phyloP scores from a whole-genome alignment of 2,329 filamentous ascomycete genomes.

The Uncinocarpus reesii region DNA sequence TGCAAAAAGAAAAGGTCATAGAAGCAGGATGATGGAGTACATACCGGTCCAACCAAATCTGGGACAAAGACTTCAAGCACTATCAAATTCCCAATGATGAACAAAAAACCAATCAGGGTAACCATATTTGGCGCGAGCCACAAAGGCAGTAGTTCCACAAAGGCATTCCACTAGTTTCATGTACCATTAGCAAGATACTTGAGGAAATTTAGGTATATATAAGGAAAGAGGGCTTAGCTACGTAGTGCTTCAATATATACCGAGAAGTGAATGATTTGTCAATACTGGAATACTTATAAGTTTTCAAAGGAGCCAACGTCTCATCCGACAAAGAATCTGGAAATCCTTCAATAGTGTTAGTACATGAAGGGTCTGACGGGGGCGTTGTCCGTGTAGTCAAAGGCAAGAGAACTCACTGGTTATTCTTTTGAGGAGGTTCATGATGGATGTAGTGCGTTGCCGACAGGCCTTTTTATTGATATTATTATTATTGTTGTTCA shows the following conservation, averaged over 20 bases:
- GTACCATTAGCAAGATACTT: slow-evolving; percentile 10
- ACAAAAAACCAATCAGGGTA: slow-evolving; percentile 86
- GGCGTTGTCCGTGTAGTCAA: background rate
- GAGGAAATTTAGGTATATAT: background rate
- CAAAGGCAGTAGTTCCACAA: slow-evolving; percentile 81
- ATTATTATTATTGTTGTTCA: background rate
- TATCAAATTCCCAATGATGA: slow-evolving; percentile 75
- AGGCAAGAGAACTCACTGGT: slow-evolving; percentile 1
- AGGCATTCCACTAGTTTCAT: slow-evolving; percentile 85
- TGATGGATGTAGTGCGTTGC: background rate
- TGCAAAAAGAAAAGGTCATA: slow-evolving; percentile 15
- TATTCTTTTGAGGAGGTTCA: slow-evolving; percentile 2
- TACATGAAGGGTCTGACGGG: too few species aligned
- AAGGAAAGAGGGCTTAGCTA: slow-evolving; percentile 42
- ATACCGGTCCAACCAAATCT: slow-evolving; percentile 77
- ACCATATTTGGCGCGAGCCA: slow-evolving; percentile 99
- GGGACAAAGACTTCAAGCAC: slow-evolving; percentile 71
- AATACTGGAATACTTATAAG: slow-evolving; percentile 95
- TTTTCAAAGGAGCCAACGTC: slow-evolving; percentile 78
- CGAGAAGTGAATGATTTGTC: slow-evolving; percentile 90
- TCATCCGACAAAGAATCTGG: slow-evolving; percentile 68
- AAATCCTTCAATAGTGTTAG: slow-evolving; percentile 30
- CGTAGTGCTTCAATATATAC: slow-evolving; percentile 90
- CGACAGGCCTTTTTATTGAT: background rate
- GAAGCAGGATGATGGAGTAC: slow-evolving; percentile 25